Base-by-base conservation (phyloP, 2,329 filamentous ascomycete genomes). In the Alternaria solani region DNA sequence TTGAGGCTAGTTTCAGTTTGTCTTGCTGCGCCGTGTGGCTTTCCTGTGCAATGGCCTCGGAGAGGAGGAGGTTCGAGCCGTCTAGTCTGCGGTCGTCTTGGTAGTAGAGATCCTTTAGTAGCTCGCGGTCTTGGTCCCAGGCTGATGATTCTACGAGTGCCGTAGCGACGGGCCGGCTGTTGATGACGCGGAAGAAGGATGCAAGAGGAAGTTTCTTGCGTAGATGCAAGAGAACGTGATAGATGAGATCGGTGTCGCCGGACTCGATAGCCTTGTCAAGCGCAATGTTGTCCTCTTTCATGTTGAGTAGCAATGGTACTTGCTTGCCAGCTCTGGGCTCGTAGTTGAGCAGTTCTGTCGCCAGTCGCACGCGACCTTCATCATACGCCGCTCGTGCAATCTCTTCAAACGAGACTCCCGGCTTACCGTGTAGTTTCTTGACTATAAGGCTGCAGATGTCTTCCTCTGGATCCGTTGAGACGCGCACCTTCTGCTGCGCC, bases 181-280 rank as follows among this genome's bases (percentile, higher is more conserved):
- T 97, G 80, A 98, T 93, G 47, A 90, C 90, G 51, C 93, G 89
- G 84, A 99, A 98, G 83, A 99, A 99, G 34, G 88, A 90, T 1
- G 94, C 93, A 2, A 97, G 84, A 0, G 95, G 92, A 7, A 97
- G 85, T 75, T 97, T 97, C 79, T 92, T 93, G 81, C 93, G 95
- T 38, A 99, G 83, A 62, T 94, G 90, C 7, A 96, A 82, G 7
- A 99, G 85, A 5, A 99, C 95, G 73, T 90, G 94, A 69, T 92
- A 90, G n/a, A 97, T 88, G 2, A 99, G 85, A 68, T 99, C 95
- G 0, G 94, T 94, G 74, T 99, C 95, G 18, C 94, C 94, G 62
- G 92, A 96, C 76, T 97, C 93, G 60, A 98, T 92, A 9, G 95
- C 94, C 78, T 98, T 99, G 82, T 98, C 94, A 0, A 99, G 86